Base-by-base conservation (phyloP, 139 green algal species). In the Auxenochlorella pyrenoidosa region DNA sequence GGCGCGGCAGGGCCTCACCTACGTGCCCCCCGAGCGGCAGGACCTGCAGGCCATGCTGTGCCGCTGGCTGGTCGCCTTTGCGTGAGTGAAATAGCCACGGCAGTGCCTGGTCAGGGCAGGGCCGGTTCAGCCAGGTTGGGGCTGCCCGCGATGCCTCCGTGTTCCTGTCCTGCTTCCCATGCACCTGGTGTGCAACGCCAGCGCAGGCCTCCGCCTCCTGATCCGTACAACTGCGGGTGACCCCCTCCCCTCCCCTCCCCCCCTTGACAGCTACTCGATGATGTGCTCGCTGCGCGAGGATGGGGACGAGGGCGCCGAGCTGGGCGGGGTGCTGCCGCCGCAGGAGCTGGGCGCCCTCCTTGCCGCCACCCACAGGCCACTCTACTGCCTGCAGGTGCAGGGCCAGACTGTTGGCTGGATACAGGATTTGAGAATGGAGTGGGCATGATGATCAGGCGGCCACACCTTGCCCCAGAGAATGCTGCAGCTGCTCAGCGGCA, bases 1-100 rank as follows among this genome's bases (percentile, higher is more conserved):
- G 2, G 65, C 59, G 19, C 83, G 85, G n/a, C 84, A 91, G 75
- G 73, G 47, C 0, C 68, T 90, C 41, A 73, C 38, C 3, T 60
- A 88, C 58, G 26, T 54, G 28, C 44, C 72, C 24, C 15, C 79
- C 0, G n/a, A 22, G 13, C 51, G 79, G 54, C 70, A 41, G 13
- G 78, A 66, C 44, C 44, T 89, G 59, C 38, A 38, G 36, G 73
- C 47, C 8, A 72, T 90, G 73, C 79, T 90, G 76, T 80, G 81
- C 41, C 88, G 91, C 47, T 94, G 90, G 91, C 82, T 75, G 30
- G 63, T 87, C 13, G 87, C 90, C 0, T 86, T 86, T 58, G 75
- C 36, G 51, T 68, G 79, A 16, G 71, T 66, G n/a, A n/a, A 54
- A n/a, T n/a, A 4, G 28, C 28, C 5, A 38, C 3, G 65, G 65